Base-by-base conservation (phyloP, 2,329 filamentous ascomycete genomes). In the Neophaeococcomyces aloes region DNA sequence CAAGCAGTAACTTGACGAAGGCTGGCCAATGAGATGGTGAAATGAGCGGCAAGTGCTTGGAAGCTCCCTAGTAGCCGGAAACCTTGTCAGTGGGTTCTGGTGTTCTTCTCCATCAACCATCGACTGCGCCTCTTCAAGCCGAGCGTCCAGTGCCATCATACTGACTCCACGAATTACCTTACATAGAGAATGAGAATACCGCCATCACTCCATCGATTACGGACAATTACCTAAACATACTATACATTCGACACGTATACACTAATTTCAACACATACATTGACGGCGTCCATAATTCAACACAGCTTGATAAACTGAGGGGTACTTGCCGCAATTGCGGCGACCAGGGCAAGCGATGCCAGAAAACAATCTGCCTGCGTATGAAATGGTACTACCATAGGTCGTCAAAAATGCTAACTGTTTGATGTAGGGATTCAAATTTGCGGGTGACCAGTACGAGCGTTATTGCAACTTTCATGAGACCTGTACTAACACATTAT, bases 381-480 rank as follows among this genome's bases (percentile, higher is more conserved):
- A 67, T 67, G 78, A 48, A 31, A 7, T 21, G 15, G 17, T 6
- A 10, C 21, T 34, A 15, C 19, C 23, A 21, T 18, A 25, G 10
- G 4, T 5, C 23, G 2, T 11, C 4, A 3, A 42, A 39, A 19
- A 2, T 36, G 33, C 51, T 52, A 40, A 44, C 51, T 44, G 31
- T 44, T 36, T 35, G 27, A 23, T 41, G 48, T 57, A 86, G 82
- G 65, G 79, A 82, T 69, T 79, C 86, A 60, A 96, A 95, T 69
- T 73, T 96, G 61, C 81, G 89, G 68, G 79, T 96, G 56, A 95
- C 88, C 58, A 94, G 89, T 95, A 77, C 61, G 67, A 41, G 31
- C 40, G 10, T 48, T 55, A 48, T 48, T 47, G 44, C 31, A 46
- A 34, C 47, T 47, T 14, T 31, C 38, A 23, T 36, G 37, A 38